Percentiles rank a stretch among this genome's conserved stretches.
Conservation (phyloP, 2,329 filamentous ascomycete genomes). For the Colletotrichum sp. region DNA sequence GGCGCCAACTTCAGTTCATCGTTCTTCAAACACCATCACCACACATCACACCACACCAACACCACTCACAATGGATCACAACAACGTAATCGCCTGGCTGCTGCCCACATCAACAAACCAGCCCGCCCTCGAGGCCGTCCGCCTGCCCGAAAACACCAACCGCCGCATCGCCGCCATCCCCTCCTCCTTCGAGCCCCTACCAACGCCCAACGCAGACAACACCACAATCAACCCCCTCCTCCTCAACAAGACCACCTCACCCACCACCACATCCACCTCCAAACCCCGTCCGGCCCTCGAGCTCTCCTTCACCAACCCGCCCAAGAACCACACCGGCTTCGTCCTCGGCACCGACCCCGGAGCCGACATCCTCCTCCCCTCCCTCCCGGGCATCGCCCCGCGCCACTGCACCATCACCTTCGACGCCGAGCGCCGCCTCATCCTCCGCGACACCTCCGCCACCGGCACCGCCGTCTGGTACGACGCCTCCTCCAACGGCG, state of each 20-base stretch:
- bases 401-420: slow-evolving; percentile 44
- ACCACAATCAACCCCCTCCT: slow-evolving; percentile 15
- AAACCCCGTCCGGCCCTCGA: slow-evolving; percentile 32
- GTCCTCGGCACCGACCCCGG: slow-evolving; percentile 42
- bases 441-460: slow-evolving; percentile 43
- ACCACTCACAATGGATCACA: neutral
- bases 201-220: neutral
- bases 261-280: neutral
- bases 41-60: neutral
- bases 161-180: slow-evolving; percentile 13
- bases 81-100: slow-evolving; percentile 23
- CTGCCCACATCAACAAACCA: slow-evolving; percentile 20
- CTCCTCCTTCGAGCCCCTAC: neutral
- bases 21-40: neutral
- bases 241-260: neutral
- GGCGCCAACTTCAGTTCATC: neutral
- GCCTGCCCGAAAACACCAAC: slow-evolving; percentile 12
- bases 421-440: slow-evolving; percentile 40
- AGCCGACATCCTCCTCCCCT: slow-evolving; percentile 43
- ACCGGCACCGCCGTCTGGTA: slow-evolving; percentile 47
- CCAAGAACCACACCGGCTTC: slow-evolving; percentile 40
- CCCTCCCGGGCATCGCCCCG: slow-evolving; percentile 35
- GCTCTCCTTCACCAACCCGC: slow-evolving; percentile 38
- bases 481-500: slow-evolving; percentile 43
- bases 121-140: slow-evolving; percentile 16